These are phyloP conservation scores for Rubus parviflorus DNA, from an alignment of 306 rosid genomes.

Conservation along the genomic window DNA sequence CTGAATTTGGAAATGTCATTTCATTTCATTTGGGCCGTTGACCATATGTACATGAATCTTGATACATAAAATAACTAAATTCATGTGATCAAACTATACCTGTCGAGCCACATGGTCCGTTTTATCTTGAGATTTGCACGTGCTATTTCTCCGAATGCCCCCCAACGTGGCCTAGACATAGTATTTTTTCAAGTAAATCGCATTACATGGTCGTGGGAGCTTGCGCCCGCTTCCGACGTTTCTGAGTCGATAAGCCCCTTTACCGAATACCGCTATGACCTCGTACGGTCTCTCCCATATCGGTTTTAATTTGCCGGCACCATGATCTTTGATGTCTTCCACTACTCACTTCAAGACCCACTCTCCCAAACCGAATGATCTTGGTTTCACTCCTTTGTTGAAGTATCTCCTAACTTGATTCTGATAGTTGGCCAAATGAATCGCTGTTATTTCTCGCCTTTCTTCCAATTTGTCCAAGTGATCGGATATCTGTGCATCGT, in stretches of 20 bases:
- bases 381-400: not conserved
- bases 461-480: not conserved
- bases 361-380: not conserved
- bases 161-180: too few relatives aligned
- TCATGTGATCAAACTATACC: too few relatives aligned
- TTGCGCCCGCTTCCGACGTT: too few relatives aligned
- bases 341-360: not conserved
- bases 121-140: accelerated
- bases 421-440: not conserved
- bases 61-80: too few relatives aligned
- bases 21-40: too few relatives aligned
- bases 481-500: not conserved
- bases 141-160: accelerated
- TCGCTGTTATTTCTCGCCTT: not conserved
- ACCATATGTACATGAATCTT: too few relatives aligned
- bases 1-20: too few relatives aligned
- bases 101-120: too few relatives aligned
- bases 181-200: too few relatives aligned
- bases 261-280: not conserved
- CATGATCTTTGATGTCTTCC: not conserved
- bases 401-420: not conserved
- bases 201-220: too few relatives aligned
- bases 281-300: not conserved
- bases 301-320: not conserved
- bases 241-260: not conserved